phyloP scores from a whole-genome alignment of 2,329 filamentous ascomycete species.

The Drechslerella coelobrocha region DNA sequence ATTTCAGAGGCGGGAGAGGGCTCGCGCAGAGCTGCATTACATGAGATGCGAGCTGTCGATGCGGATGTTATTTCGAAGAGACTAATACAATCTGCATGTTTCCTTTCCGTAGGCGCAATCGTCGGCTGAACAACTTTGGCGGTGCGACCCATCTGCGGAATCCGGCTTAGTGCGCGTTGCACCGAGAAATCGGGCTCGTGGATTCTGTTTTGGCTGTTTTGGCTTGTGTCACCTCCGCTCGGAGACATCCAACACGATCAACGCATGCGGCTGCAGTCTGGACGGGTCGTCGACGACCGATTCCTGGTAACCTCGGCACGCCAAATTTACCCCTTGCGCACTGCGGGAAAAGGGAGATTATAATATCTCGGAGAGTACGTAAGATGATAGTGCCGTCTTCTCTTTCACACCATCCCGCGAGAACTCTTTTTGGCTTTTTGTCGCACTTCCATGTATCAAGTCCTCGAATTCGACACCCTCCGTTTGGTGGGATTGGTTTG shows the following conservation, averaged over 20 bases:
- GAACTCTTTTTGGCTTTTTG: too few species aligned
- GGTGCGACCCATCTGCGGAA: slow-evolving; percentile 31
- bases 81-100: too few species aligned
- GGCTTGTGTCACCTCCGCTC: slow-evolving; percentile 37
- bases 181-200: slow-evolving; percentile 30
- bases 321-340: neutral
- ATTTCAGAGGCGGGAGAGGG: slow-evolving; percentile 2
- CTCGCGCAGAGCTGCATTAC: too few species aligned
- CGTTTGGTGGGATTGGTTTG: neutral
- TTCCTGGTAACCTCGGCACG: slow-evolving; percentile 4
- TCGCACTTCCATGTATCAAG: too few species aligned
- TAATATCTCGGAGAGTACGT: neutral
- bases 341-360: neutral
- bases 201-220: slow-evolving; percentile 13
- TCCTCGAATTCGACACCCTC: too few species aligned
- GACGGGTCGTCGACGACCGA: slow-evolving; percentile 10
- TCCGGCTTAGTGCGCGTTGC: slow-evolving; percentile 34
- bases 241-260: slow-evolving; percentile 48
- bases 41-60: too few species aligned
- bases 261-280: slow-evolving; percentile 28
- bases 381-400: too few species aligned
- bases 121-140: neutral
- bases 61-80: too few species aligned
- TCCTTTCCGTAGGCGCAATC: too few species aligned
- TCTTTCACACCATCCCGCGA: too few species aligned